Base-by-base conservation (phyloP, 345 rosid genomes). In the Erodium maritimum region DNA sequence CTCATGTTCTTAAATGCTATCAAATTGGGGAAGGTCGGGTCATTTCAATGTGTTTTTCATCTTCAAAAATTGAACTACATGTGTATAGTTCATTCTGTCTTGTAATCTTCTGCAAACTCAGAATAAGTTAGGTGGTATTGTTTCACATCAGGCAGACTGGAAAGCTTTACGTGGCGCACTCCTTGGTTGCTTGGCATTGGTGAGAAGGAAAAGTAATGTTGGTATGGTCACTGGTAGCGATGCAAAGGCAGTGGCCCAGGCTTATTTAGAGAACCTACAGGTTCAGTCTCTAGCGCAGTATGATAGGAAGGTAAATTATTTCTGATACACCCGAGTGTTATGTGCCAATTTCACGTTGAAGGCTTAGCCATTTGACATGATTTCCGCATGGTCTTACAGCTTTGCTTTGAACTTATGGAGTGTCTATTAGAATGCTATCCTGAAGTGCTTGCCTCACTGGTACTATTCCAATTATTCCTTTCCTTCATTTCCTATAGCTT, bases 131-230 rank as follows among this genome's bases (percentile, higher is more conserved):
- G 61, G 69, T 66, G 76, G 69, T 66, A 54, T 63, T 57, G 52
- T 37, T 59, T 73, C 75, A 55, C 66, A 66, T 74, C 89, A 93
- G 99, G 94, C 80, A 77, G 99, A 93, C 66, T 89, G 99, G 99
- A 83, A 76, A 79, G 82, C 89, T 57, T 34, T 86, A 65, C 87
- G 82, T 19, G 99, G 96, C 61, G 91, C 95, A 20, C 83, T 93
- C 70, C 72, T 82, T 73, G 96, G 96, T 76, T 89, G 99, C 68
- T 83, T 89, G 86, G 89, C 88, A 42, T 59, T 93, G 59, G 21
- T 84, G 59, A 79, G 71, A 72, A 83, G 95, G 79, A 87, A 71
- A 60, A 72, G 50, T 50, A 52, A 64, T 45, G 65, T 64, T 50
- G 95, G 88, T 65, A 20, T 64, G 52, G 83, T 84, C 61, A 60